These are phyloP conservation scores for Rhodomyrtus tomentosa DNA, from an alignment of 345 rosid genomes.

Conservation along the genomic window DNA sequence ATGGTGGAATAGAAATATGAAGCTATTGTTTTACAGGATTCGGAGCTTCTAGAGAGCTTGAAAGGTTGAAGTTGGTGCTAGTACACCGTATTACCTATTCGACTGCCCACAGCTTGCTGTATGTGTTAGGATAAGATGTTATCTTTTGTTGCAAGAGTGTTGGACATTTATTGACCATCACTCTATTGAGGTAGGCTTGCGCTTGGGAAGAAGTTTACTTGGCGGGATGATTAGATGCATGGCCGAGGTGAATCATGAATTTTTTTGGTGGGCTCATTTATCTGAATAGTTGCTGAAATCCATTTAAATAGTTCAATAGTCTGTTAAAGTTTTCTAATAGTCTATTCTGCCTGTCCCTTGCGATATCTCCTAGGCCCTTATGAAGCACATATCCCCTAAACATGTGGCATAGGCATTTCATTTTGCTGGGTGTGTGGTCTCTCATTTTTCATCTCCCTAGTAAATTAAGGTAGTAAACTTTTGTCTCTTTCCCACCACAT, in stretches of 20 bases:
- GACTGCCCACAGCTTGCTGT: not conserved
- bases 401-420: not conserved
- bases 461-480: not conserved
- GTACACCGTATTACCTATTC: not conserved
- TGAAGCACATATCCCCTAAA: not conserved
- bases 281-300: not conserved
- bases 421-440: not conserved
- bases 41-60: not conserved
- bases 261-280: not conserved
- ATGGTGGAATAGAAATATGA: not conserved
- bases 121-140: not conserved
- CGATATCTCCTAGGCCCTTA: not conserved
- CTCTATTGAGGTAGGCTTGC: not conserved
- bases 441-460: not conserved
- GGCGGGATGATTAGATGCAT: not conserved
- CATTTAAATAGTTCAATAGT: not conserved
- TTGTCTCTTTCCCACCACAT: not conserved
- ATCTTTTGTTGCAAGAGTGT: not conserved
- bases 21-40: not conserved
- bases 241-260: not conserved
- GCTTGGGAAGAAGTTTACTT: not conserved
- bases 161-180: not conserved
- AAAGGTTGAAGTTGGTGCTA: not conserved
- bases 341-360: not conserved
- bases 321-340: not conserved